Conservation (phyloP, 805 yeast genomes). For the Maudiozyma turicensis region DNA sequence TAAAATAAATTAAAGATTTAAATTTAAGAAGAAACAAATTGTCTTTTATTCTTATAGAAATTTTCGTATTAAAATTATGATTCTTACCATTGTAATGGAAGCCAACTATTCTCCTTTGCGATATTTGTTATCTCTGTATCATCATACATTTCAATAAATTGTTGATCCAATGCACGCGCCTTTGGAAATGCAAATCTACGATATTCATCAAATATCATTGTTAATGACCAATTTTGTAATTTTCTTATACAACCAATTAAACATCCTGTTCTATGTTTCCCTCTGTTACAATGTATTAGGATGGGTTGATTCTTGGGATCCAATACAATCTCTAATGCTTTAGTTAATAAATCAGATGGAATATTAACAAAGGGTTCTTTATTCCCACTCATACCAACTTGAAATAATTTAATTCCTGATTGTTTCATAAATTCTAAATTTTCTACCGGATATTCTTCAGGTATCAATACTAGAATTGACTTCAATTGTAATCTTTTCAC, state of each 20-base stretch:
- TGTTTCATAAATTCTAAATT: conserved; percentile 53
- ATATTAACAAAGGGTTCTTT: conserved; percentile 88
- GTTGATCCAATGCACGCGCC: conserved; percentile 91
- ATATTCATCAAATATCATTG: conserved; percentile 93
- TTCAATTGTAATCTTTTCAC: conserved; percentile 47
- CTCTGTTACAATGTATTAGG: conserved; percentile 89
- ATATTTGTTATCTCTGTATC: conserved; percentile 47
- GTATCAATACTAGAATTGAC: conserved; percentile 73
- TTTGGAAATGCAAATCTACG: conserved; percentile 91
- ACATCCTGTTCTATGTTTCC: conserved; percentile 96
- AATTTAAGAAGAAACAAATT: neutral
- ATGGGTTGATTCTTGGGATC: conserved; percentile 87
- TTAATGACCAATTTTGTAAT: conserved; percentile 83
- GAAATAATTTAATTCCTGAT: conserved; percentile 62
- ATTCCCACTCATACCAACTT: conserved; percentile 90
- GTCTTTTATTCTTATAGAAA: neutral
- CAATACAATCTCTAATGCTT: conserved; percentile 70
- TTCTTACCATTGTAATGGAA: conserved; percentile 59
- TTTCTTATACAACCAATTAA: conserved; percentile 85
- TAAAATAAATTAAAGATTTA: neutral
- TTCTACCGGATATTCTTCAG: conserved; percentile 83
- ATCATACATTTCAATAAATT: conserved; percentile 84
- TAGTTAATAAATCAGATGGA: conserved; percentile 56
- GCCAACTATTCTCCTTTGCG: conserved; percentile 45
- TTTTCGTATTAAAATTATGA: neutral